phyloP scores from a whole-genome alignment of 2,329 filamentous ascomycete genomes.

The Monilinia polystroma region DNA sequence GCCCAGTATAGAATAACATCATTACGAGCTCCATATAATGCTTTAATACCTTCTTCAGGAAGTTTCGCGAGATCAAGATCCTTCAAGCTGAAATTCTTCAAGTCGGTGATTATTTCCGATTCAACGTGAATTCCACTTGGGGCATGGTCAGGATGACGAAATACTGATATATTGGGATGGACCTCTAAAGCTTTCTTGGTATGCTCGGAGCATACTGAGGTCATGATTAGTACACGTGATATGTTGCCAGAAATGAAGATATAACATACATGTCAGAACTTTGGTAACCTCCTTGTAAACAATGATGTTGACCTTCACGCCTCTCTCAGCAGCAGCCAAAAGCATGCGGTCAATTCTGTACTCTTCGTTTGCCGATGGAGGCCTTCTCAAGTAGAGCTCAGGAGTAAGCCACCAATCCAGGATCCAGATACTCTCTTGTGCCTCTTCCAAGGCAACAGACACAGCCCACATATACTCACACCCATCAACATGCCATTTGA shows the following conservation, averaged over 20 bases:
- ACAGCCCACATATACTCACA: constrained; percentile 86
- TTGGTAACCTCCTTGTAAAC: constrained; percentile 91
- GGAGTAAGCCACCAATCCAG: constrained; percentile 90
- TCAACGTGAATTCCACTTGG: constrained; percentile 69
- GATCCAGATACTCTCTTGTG: constrained; percentile 71
- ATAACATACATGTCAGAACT: constrained; percentile 72
- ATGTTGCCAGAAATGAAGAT: constrained; percentile 28
- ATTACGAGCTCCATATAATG: constrained; percentile 77
- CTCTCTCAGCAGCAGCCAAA: constrained; percentile 75
- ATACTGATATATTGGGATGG: constrained; percentile 83
- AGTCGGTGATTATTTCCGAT: constrained; percentile 65
- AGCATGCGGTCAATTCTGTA: constrained; percentile 85
- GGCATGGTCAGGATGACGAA: constrained; percentile 85
- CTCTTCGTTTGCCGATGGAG: constrained; percentile 75
- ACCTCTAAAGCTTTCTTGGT: constrained; percentile 80
- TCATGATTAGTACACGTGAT: constrained; percentile 29
- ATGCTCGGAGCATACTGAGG: constrained; percentile 63
- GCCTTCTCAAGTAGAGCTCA: constrained; percentile 78
- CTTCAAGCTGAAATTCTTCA: constrained; percentile 50
- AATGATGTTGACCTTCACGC: constrained; percentile 80
- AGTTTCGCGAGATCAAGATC: constrained; percentile 61
- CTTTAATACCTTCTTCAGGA: constrained; percentile 70
- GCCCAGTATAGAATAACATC: constrained; percentile 88
- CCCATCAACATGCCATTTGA: constrained; percentile 87
- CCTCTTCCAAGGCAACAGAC: constrained; percentile 73